Conservation (phyloP, 768 basidiomycete genomes). For the Omphalotus guepiniiformis region DNA sequence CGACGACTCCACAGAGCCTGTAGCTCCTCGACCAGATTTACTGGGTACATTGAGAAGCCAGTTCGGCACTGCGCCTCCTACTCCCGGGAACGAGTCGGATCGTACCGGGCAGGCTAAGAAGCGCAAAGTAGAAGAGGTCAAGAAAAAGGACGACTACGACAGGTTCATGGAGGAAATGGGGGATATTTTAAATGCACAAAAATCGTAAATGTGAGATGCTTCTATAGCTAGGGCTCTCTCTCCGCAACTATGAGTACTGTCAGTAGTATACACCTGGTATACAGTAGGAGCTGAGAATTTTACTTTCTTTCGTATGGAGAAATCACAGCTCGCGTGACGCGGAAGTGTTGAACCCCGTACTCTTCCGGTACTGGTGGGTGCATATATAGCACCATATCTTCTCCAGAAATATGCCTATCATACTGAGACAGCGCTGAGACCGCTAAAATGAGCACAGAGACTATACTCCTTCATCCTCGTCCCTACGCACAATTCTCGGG, state of each 20-base stretch:
- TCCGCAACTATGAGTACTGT: too few relatives aligned
- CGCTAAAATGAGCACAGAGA: constrained; percentile 8
- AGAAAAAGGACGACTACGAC: constrained; percentile 64
- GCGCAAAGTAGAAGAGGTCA: constrained; percentile 24
- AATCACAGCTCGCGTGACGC: too few relatives aligned
- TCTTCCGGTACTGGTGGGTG: too few relatives aligned
- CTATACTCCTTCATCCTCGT: constrained; percentile 53
- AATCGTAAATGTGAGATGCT: background rate
- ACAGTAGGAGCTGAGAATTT: too few relatives aligned
- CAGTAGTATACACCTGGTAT: too few relatives aligned
- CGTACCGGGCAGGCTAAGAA: constrained; percentile 13
- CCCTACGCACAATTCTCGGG: constrained; percentile 60
- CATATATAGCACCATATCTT: background rate
- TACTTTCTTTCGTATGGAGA: too few relatives aligned
- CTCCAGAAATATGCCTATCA: too few relatives aligned
- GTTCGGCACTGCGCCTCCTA: constrained; percentile 42
- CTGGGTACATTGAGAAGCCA: constrained; percentile 57
- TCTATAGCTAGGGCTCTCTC: background rate
- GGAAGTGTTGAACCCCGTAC: too few relatives aligned
- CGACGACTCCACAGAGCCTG: constrained; percentile 24
- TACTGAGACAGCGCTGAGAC: too few relatives aligned
- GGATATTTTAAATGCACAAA: constrained; percentile 39
- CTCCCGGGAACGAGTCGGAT: background rate
- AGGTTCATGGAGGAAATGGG: constrained; percentile 76
- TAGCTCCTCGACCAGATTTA: constrained; percentile 57